A percentile compares a stretch with the other conserved stretches of the same genome.
Evolutionary conservation across 2,329 filamentous ascomycete species (phyloP).

Genomic region (Ilyonectria mors-panacis): DNA sequence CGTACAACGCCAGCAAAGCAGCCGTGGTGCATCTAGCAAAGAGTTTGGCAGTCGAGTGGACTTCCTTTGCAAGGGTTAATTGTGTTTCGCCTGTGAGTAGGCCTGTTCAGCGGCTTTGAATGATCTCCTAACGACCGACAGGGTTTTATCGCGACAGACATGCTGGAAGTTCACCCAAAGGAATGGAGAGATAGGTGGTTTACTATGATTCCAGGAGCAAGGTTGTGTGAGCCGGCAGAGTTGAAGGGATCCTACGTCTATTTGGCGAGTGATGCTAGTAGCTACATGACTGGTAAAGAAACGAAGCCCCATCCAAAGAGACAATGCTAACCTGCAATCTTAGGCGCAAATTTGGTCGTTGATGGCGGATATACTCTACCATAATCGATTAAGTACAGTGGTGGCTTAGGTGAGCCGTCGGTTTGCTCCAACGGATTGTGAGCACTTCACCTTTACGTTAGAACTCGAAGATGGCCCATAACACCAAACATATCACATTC

Average conservation of each 20-base stretch:
- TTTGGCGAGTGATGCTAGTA: conserved; percentile 57
- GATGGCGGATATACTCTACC: conserved; percentile 47
- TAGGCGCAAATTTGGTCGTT: conserved; percentile 46
- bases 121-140: conserved; percentile 1
- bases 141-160: conserved; percentile 43
- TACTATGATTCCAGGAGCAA: conserved; percentile 34
- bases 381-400: conserved; percentile 11
- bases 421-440: not conserved
- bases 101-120: not conserved
- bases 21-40: conserved; percentile 58
- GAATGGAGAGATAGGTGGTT: conserved; percentile 43
- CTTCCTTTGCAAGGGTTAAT: conserved; percentile 58
- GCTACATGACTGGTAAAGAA: conserved; percentile 56
- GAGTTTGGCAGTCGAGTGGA: conserved; percentile 60
- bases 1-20: conserved; percentile 61
- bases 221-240: conserved; percentile 51
- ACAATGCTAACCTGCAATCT: not conserved
- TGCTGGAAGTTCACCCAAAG: conserved; percentile 42
- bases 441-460: not conserved
- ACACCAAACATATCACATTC: not conserved
- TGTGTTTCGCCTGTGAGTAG: conserved; percentile 54
- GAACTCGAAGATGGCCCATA: not conserved
- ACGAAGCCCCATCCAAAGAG: not conserved
- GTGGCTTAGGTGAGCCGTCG: not conserved
- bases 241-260: conserved; percentile 56